A percentile compares a stretch with the other conserved stretches of the same genome.
Conservation (phyloP, 805 yeast species). For the Saturnispora serradocipensis region DNA sequence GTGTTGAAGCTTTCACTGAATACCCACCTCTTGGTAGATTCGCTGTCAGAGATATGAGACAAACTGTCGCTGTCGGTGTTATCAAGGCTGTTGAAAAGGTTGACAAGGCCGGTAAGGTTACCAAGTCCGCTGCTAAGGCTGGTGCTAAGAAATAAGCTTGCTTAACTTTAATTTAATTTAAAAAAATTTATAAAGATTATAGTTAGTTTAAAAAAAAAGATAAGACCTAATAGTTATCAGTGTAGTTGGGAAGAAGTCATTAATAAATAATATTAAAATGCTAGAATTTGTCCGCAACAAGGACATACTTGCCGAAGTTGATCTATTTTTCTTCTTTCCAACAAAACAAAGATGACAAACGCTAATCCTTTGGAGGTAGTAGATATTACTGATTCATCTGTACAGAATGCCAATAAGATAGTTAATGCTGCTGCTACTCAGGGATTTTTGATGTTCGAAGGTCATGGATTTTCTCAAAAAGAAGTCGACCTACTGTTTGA, state of each 20-base stretch:
- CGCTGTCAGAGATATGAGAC: conserved; percentile 99
- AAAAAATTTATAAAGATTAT: not conserved
- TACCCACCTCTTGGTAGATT: conserved; percentile 97
- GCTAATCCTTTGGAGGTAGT: conserved; percentile 34
- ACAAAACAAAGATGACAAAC: conserved; percentile 3
- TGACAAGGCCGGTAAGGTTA: conserved; percentile 81
- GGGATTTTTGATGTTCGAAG: conserved; percentile 44
- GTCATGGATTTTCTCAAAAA: conserved; percentile 38
- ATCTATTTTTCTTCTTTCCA: not conserved
- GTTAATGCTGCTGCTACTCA: conserved; percentile 40
- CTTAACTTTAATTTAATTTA: not conserved
- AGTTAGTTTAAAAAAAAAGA: not conserved
- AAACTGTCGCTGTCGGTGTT: conserved; percentile 99
- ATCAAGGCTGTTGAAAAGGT: conserved; percentile 90
- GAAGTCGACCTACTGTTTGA: conserved; percentile 29
- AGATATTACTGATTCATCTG: conserved; percentile 30
- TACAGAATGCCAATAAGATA: conserved; percentile 29
- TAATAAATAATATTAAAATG: not conserved
- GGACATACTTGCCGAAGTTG: not conserved
- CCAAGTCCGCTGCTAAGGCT: conserved; percentile 91
- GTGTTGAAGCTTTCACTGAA: conserved; percentile 89
- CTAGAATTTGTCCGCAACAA: not conserved
- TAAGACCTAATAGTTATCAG: not conserved
- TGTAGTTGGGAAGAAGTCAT: not conserved
- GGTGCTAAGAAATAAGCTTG: conserved; percentile 49